Evolutionary conservation across 2,329 filamentous ascomycete genomes (phyloP), one percentile per base, ranked within the genome.

Genomic region (Cladosporium cucumerinum): DNA sequence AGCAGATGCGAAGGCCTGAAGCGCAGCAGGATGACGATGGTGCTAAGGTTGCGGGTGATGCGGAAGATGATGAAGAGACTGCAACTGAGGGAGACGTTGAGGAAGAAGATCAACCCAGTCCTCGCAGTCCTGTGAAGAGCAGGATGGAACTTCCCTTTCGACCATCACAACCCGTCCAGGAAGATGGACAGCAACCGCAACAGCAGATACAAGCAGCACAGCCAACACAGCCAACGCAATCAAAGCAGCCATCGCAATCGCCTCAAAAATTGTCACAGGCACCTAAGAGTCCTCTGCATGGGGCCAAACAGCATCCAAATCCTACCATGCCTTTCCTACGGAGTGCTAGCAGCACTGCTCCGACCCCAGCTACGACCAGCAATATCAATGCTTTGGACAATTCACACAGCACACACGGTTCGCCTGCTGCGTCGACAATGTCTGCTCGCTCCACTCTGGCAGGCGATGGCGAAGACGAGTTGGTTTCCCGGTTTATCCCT

Each of bases 401-500:
- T 51, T 64, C 62, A 5, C 74, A 73, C 64, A 75, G 71, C 58
- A 67, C 34, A 32, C 26, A 26, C 16, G 70, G 66, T 12, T 75
- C 73, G 11, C 73, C 73, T 5, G 71, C 70, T 5, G 63, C 69
- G 11, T 75, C 73, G 11, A 64, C 73, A 30, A 65, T 66, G 14
- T 73, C 71, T 14, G 69, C 71, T 18, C 66, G 63, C 25, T 72
- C 70, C 16, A 71, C 70, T 25, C 58, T 69, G 25, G 67, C 61
- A 18, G 68, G 63, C 30, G 63, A 66, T 39, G 61, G 65, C 14
- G 66, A 67, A 18, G 70, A 72, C 32, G 73, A 76, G 63, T 68
- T 76, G 4, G 69, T 76, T 8, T 76, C 74, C 11, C 70, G 72
- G 21, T 76, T 76, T 64, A 68, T 76, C 10, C 70, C 72, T 12